Evolutionary conservation across 1,284 basidiomycete species (phyloP).

Genomic region (Microbotryomycetes sp.): DNA sequence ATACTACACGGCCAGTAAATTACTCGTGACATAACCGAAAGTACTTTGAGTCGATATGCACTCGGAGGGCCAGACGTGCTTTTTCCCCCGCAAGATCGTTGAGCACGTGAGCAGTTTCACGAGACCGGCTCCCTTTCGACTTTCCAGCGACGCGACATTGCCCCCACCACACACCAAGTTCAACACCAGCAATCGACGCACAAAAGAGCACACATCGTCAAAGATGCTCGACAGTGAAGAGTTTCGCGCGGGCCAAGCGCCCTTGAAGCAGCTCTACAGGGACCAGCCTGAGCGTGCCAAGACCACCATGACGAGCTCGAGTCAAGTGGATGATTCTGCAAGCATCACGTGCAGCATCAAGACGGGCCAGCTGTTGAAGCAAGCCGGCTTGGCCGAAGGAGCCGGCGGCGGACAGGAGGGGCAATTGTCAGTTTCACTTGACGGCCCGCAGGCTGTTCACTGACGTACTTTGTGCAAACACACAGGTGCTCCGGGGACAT

Average conservation of each 20-base stretch:
- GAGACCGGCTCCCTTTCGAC: too few species aligned
- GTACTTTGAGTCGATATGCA: too few species aligned
- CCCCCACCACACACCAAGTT: too few species aligned
- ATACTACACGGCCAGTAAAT: too few species aligned
- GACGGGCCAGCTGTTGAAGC: constrained; percentile 1
- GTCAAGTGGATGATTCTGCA: not conserved
- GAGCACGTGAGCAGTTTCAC: too few species aligned
- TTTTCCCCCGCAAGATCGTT: too few species aligned
- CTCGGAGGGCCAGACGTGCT: not conserved
- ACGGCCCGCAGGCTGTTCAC: not conserved
- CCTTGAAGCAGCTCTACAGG: constrained; percentile 13
- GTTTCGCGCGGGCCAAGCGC: constrained; percentile 12
- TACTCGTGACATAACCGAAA: too few species aligned
- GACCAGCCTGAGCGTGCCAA: not conserved
- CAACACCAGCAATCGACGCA: too few species aligned
- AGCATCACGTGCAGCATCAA: constrained; percentile 3
- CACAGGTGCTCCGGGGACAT: constrained; percentile 15
- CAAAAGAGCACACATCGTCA: too few species aligned
- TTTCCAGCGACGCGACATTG: too few species aligned
- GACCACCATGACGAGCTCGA: not conserved
- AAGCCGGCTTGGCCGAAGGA: constrained; percentile 18
- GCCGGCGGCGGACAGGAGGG: not conserved
- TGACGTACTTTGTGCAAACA: not conserved
- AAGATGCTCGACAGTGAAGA: not conserved
- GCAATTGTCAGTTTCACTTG: constrained; percentile 6